Conservation (phyloP, 2,329 filamentous ascomycete species). For the Rhinocladiella similis region DNA sequence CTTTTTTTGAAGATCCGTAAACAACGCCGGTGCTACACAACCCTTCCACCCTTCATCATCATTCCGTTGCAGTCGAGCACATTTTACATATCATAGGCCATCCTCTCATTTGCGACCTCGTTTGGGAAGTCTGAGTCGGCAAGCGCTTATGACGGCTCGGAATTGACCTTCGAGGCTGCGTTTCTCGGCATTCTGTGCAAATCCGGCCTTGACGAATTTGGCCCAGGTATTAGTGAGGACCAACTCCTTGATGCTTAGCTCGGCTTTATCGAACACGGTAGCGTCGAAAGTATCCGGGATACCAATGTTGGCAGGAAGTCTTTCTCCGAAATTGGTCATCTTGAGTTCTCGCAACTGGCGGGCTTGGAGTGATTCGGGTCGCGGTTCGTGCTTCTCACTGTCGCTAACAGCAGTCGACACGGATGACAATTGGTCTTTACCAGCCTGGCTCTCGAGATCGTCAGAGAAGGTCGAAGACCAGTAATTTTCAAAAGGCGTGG, state of each 20-base stretch:
- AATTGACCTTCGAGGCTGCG: slow-evolving; percentile 9
- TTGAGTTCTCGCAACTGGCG: slow-evolving; percentile 23
- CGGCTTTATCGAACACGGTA: slow-evolving; percentile 59
- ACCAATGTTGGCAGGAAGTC: slow-evolving; percentile 36
- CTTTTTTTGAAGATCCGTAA: not conserved
- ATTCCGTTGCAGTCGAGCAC: not conserved
- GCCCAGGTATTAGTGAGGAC: slow-evolving; percentile 69
- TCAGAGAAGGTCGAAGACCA: slow-evolving; percentile 30
- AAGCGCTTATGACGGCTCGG: slow-evolving; percentile 10
- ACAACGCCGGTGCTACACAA: not conserved
- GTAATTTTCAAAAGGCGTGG: slow-evolving; percentile 38
- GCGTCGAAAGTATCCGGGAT: slow-evolving; percentile 50
- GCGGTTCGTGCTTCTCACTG: slow-evolving; percentile 10
- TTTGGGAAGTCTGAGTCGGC: slow-evolving; percentile 10
- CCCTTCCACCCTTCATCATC: not conserved
- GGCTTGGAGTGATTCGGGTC: slow-evolving; percentile 1
- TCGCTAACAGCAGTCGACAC: slow-evolving; percentile 19
- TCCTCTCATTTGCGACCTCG: slow-evolving; percentile 3
- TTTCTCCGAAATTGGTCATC: slow-evolving; percentile 32
- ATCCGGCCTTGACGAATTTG: slow-evolving; percentile 38
- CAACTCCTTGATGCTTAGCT: slow-evolving; percentile 64
- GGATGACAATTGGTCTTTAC: slow-evolving; percentile 23
- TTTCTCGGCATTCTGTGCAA: slow-evolving; percentile 21
- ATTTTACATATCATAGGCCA: not conserved
- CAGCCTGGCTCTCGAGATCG: slow-evolving; percentile 26